Base-by-base conservation (phyloP, 2,329 filamentous ascomycete species). In the Fusarium sp. region DNA sequence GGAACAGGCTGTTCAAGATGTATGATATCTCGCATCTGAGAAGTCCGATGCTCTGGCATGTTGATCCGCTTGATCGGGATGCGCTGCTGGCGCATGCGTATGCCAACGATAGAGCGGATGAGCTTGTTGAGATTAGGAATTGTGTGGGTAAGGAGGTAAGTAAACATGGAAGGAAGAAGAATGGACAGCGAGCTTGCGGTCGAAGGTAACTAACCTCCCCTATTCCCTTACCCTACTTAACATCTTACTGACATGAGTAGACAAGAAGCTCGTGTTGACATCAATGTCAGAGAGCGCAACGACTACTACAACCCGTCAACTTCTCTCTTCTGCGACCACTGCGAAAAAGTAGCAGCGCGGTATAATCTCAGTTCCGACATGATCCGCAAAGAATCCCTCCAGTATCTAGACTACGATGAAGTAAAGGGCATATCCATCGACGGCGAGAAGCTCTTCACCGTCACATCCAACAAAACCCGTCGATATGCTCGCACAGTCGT, bases 11-110 rank as follows among this genome's bases (percentile, higher is more conserved):
- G 7, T 95, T 95, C 81, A 84, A 86, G 36, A 88, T 87, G 6
- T 89, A 94, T 48, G 87, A 91, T 54, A 95, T 95, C 51, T 85
- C 87, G 3, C 89, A 95, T 75, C 83, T 96, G 42, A 87, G 93
- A 22, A 95, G 92, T 73, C 93, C 92, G 0, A 93, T 95, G 91
- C 92, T 95, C 77, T 95, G 94, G 83, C 93, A 96, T 77, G 86
- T 93, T 20, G 93, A 95, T 77, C 93, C 93, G 0, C 85, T 88
- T 2, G 93, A 95, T 79, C 86, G 92, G 4, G 93, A 95, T 82
- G 91, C 91, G 0, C 82, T 95, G 75, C 82, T 95, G 28, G 91
- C 90, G 2, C 93, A 91, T 80, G 87, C 92, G 0, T 90, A 92
- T 75, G 86, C 88, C 63, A 84, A 87, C 24, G 86, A 86, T 0